Conservation (phyloP, 331 rosid species). For the Prunus yedoensis region DNA sequence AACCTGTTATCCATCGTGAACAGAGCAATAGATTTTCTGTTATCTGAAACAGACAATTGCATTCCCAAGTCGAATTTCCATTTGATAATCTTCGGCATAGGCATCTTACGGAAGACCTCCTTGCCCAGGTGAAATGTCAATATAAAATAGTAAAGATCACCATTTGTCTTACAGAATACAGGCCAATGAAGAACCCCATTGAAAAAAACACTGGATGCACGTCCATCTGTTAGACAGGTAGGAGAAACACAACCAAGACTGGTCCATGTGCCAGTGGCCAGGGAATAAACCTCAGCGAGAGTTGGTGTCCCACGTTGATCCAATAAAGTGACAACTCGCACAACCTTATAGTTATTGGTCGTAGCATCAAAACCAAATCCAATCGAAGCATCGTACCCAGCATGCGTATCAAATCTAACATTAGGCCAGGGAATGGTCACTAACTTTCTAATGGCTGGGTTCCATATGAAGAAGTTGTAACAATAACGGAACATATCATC, state of each 20-base stretch:
- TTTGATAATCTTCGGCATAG: conserved; percentile 4
- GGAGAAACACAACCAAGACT: conserved; percentile 19
- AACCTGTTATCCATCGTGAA: not conserved
- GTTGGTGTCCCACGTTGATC: not conserved
- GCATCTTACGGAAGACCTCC: conserved; percentile 25
- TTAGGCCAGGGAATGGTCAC: conserved; percentile 21
- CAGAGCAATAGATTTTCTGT: not conserved
- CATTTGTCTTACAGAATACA: not conserved
- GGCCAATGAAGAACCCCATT: conserved; percentile 32
- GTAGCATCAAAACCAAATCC: conserved; percentile 33
- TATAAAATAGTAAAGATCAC: conserved; percentile 15
- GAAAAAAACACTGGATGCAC: not conserved
- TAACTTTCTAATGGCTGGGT: conserved; percentile 29
- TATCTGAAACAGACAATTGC: not conserved
- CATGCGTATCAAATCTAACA: not conserved
- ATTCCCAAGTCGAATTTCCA: not conserved
- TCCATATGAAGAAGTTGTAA: conserved; percentile 13
- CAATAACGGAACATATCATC: not conserved
- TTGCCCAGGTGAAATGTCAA: conserved; percentile 22
- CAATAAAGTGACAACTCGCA: conserved; percentile 17
- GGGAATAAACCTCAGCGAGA: conserved; percentile 30
- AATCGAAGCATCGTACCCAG: not conserved
- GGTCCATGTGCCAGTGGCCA: conserved; percentile 26
- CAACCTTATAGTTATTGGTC: conserved; percentile 21
- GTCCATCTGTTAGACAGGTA: not conserved